Conservation (phyloP, 345 rosid genomes). For the Rhodomyrtus tomentosa region DNA sequence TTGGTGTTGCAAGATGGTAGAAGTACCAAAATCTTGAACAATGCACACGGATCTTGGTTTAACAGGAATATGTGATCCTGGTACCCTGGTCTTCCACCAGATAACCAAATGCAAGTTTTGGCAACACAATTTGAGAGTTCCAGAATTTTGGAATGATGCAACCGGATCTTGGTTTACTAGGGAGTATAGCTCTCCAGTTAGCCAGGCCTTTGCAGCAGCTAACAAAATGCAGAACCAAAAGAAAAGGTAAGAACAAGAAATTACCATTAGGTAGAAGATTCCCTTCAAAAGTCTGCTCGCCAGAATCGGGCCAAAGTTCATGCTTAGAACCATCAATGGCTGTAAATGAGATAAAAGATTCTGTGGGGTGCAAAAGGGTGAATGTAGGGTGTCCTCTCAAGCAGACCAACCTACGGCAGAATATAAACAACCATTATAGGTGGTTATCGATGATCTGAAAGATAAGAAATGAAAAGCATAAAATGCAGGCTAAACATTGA, state of each 20-base stretch:
- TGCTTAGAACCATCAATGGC: constrained; percentile 64
- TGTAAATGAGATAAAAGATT: constrained; percentile 53
- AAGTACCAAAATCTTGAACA: not conserved
- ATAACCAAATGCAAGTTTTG: not conserved
- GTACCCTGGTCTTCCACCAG: not conserved
- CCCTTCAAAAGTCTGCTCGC: constrained; percentile 45
- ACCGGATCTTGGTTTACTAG: not conserved
- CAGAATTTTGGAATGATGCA: not conserved
- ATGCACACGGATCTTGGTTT: not conserved
- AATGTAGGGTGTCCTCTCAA: constrained; percentile 81
- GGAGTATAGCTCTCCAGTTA: not conserved
- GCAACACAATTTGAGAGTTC: not conserved
- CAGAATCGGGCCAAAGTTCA: constrained; percentile 69
- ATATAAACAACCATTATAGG: not conserved
- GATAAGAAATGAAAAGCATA: not conserved
- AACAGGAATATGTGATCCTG: not conserved
- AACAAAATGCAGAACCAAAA: not conserved
- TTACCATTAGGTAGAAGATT: constrained; percentile 62
- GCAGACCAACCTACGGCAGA: constrained; percentile 63
- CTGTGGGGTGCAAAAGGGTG: constrained; percentile 61
- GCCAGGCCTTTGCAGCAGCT: not conserved
- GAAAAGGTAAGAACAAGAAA: not conserved
- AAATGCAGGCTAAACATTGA: not conserved
- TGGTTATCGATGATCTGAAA: not conserved
- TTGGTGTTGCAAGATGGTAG: not conserved